Evolutionary conservation across 108 stramenopile genomes (phyloP), one percentile per base, ranked within the genome.

Genomic region (Cylindrotheca fusiformis): DNA sequence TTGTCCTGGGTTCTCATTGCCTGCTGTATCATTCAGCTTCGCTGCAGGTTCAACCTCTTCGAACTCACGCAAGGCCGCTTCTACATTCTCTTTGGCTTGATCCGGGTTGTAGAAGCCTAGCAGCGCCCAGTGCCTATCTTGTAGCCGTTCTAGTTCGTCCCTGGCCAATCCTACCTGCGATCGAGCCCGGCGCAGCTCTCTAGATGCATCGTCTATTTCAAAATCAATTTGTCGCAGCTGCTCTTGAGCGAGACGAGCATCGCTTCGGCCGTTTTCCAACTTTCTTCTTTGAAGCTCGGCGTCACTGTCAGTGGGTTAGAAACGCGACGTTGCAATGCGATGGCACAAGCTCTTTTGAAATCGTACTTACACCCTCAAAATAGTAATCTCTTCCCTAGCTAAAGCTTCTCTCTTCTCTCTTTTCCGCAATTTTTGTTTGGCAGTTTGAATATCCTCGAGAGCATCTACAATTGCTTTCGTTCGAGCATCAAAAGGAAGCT

Each of bases 91-190:
- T 25, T 68, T 65, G 3, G 76, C 77, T 54, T 68, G 58, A 20
- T 79, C 68, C 2, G 86, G 77, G 32, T 90, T 82, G 67, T 85
- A 87, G 32, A 81, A 83, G 57, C 81, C 76, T 58, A 94, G 54
- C 2, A 94, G 65, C 25, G 87, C 92, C 81, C 88, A 87, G 63
- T 94, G 82, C 32, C 84, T 65, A 14, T 69, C 74, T 60, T 94
- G 77, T 22, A 88, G 48, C 21, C 72, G 73, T 41, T 72, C 75
- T 24, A 88, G 54, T 19, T 60, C 57, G 18, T 78, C 71, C 10
- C 63, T 41, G 6, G 88, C 92, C n/a, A 69, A 58, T 45, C 76
- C 71, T 45, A 75, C 67, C 61, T 71, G 62, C n/a, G 71, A 60
- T 22, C 80, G 74, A 2, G 81, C 85, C 50, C 69, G 65, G 25